Conservation (phyloP, 1,284 basidiomycete species). For the Ustanciosporium gigantosporum region DNA sequence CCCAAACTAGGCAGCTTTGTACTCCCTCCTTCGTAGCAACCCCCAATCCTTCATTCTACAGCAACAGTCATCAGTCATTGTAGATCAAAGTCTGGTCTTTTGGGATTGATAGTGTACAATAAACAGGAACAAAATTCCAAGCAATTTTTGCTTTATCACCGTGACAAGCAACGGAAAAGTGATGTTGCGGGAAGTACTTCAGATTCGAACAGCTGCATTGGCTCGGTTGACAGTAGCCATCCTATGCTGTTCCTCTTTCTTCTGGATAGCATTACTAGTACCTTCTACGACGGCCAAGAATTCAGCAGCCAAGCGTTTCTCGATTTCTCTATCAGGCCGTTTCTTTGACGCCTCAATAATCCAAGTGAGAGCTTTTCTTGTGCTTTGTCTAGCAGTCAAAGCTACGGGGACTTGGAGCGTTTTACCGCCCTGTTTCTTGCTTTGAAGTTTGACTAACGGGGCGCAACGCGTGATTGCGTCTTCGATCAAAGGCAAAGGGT, state of each 20-base stretch:
- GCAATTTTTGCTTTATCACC: no score
- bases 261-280: constrained; percentile 57
- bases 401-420: constrained; percentile 60
- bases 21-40: neutral
- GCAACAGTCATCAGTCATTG: no score
- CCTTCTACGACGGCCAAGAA: constrained; percentile 61
- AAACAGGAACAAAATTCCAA: no score
- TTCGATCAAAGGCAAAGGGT: constrained; percentile 60
- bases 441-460: constrained; percentile 60
- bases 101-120: no score
- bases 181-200: neutral
- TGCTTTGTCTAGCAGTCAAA: constrained; percentile 56
- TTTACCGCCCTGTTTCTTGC: constrained; percentile 60
- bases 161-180: neutral
- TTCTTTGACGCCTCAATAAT: constrained; percentile 63
- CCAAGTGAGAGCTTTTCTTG: constrained; percentile 60
- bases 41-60: no score
- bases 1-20: constrained; percentile 62
- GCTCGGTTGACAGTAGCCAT: constrained; percentile 77
- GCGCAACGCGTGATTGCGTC: constrained; percentile 57
- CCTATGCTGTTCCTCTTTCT: constrained; percentile 67
- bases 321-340: constrained; percentile 58
- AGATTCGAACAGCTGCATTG: constrained; percentile 56
- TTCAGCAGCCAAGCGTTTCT: constrained; percentile 60
- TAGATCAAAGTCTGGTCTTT: no score